Percentiles rank a stretch among this genome's conserved stretches.
Evolutionary conservation across 192 early-diverging fungal species (phyloP).

Genomic region (Coemansia sp.): DNA sequence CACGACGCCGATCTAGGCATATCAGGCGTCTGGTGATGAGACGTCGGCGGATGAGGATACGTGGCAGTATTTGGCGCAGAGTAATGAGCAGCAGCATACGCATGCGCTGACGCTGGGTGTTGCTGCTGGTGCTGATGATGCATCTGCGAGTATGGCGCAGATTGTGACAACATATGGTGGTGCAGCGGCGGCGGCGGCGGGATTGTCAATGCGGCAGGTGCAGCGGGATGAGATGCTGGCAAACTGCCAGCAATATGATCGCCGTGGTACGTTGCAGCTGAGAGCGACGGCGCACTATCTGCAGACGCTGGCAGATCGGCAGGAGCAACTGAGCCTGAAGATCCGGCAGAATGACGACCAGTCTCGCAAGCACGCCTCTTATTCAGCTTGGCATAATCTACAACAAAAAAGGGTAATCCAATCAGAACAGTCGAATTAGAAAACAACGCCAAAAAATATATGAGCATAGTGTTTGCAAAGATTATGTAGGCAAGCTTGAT

Average conservation of each 20-base stretch:
- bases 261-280: slow-evolving; percentile 2
- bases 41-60: neutral
- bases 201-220: slow-evolving; percentile 4
- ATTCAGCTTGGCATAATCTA: slow-evolving; percentile 60
- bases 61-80: slow-evolving; percentile 10
- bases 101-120: neutral
- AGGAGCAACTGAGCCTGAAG: slow-evolving; percentile 8
- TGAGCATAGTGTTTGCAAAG: neutral
- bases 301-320: neutral
- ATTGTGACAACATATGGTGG: slow-evolving; percentile 3
- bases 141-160: neutral
- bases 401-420: neutral
- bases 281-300: neutral
- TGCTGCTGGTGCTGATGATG: neutral
- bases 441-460: neutral
- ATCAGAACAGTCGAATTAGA: neutral
- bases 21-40: neutral
- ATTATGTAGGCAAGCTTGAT: slow-evolving; percentile 19
- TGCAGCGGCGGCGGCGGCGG: slow-evolving; percentile 5
- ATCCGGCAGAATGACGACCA: slow-evolving; percentile 12
- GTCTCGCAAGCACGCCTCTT: slow-evolving; percentile 56
- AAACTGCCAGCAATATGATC: slow-evolving; percentile 2
- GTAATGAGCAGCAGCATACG: neutral
- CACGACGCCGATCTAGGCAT: slow-evolving; percentile 12
- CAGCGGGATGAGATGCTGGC: neutral